Evolutionary conservation across 176 grass and related monocot genomes (phyloP).

Genomic region (Eleusine coracana): DNA sequence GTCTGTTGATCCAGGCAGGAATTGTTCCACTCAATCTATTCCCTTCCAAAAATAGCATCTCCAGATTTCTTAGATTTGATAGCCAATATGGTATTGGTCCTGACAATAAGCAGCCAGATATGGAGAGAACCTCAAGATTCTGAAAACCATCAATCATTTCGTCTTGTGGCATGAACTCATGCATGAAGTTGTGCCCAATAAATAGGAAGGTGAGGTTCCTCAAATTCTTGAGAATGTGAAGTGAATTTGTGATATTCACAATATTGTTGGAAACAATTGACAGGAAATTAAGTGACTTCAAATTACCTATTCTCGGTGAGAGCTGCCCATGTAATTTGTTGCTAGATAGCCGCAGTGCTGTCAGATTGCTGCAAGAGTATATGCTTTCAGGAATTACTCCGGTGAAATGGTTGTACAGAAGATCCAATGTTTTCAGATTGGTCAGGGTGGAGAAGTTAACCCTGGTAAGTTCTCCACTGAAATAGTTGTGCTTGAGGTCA

Average conservation of each 20-base stretch:
- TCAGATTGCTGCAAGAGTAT: conserved; percentile 46
- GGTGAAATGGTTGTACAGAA: background rate
- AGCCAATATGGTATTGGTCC: conserved; percentile 46
- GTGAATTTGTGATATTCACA: conserved; percentile 33
- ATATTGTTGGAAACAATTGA: conserved; percentile 23
- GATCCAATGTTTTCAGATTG: conserved; percentile 24
- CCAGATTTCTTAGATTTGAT: conserved; percentile 36
- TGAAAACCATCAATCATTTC: conserved; percentile 29
- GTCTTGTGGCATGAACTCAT: conserved; percentile 31
- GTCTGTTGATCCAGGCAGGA: no score
- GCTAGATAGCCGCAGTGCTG: background rate
- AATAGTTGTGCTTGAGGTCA: conserved; percentile 19
- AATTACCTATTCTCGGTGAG: conserved; percentile 12
- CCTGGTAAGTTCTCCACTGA: conserved; percentile 24
- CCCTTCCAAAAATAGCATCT: background rate
- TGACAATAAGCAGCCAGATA: conserved; percentile 2
- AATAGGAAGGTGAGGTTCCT: conserved; percentile 25
- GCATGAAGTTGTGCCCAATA: background rate
- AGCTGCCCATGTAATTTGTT: conserved; percentile 39
- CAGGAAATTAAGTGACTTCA: conserved; percentile 26
- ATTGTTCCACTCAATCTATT: background rate
- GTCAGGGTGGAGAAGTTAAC: conserved; percentile 28
- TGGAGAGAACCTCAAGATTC: conserved; percentile 31
- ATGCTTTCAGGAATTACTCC: conserved; percentile 50
- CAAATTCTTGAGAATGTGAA: conserved; percentile 22